phyloP scores from a whole-genome alignment of 495 filamentous ascomycete genomes.

The Neurospora tetraspora region DNA sequence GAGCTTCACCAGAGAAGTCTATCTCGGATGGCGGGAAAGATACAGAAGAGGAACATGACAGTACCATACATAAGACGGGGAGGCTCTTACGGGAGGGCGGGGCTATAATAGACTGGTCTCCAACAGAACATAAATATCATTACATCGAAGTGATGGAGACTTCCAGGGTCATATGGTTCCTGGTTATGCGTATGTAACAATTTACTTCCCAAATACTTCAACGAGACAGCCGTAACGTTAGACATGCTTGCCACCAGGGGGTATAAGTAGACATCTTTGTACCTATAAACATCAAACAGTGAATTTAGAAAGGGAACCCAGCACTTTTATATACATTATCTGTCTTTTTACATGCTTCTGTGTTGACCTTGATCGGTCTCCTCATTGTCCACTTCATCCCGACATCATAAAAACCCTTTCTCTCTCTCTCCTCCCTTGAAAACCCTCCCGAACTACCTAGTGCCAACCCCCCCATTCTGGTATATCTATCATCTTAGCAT shows the following conservation, averaged over 20 bases:
- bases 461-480: background rate
- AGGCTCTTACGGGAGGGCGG: background rate
- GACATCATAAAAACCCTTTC: background rate
- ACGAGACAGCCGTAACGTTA: too few relatives aligned
- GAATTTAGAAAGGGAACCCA: background rate
- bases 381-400: background rate
- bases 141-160: background rate
- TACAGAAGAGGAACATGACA: background rate
- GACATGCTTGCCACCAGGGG: background rate
- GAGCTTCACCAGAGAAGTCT: background rate
- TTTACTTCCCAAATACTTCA: too few relatives aligned
- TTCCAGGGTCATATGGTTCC: background rate
- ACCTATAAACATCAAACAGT: background rate
- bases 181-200: background rate
- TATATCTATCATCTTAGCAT: background rate
- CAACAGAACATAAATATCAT: background rate
- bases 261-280: background rate
- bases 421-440: background rate
- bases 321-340: background rate
- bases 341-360: background rate
- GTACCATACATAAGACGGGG: background rate
- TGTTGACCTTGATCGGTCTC: background rate
- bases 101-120: background rate
- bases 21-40: constrained; percentile 1
- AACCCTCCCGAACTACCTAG: background rate